A percentile compares a stretch with the other conserved stretches of the same genome.
These are phyloP conservation scores for Parietaria judaica DNA, from an alignment of 306 rosid species.

Conservation along the genomic window DNA sequence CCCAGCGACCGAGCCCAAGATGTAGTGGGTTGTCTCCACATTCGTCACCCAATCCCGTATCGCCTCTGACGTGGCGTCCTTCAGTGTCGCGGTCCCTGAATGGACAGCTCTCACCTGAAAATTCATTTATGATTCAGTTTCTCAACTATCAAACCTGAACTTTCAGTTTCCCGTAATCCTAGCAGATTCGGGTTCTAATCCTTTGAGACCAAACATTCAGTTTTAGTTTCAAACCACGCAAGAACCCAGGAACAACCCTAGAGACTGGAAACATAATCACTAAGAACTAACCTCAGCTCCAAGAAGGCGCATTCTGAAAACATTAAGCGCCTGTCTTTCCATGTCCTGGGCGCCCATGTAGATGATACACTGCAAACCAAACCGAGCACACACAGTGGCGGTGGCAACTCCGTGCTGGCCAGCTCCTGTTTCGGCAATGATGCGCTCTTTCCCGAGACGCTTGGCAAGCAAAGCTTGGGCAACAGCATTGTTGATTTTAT, in stretches of 20 bases:
- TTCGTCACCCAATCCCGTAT: conserved; percentile 99
- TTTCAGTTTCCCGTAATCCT: too few relatives aligned
- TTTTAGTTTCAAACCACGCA: too few relatives aligned
- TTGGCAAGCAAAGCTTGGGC: conserved; percentile 95
- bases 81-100: conserved; percentile 91
- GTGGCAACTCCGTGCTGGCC: conserved; percentile 99
- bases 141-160: too few relatives aligned
- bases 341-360: conserved; percentile 98
- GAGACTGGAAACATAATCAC: background rate
- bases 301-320: conserved; percentile 91
- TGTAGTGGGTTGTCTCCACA: conserved; percentile 96
- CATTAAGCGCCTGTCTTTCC: conserved; percentile 96
- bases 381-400: conserved; percentile 93
- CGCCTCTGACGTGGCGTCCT: conserved; percentile 98
- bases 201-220: too few relatives aligned
- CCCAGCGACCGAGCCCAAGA: conserved; percentile 96
- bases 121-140: too few relatives aligned
- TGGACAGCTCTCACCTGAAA: conserved; percentile 77
- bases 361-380: conserved; percentile 77
- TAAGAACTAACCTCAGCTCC: conserved; percentile 80
- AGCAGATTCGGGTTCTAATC: too few relatives aligned
- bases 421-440: conserved; percentile 97
- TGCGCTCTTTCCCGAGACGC: conserved; percentile 71
- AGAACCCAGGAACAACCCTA: background rate
- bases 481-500: conserved; percentile 90